Conservation (phyloP, 179 eudicot species). For the Spergularia azorica region DNA sequence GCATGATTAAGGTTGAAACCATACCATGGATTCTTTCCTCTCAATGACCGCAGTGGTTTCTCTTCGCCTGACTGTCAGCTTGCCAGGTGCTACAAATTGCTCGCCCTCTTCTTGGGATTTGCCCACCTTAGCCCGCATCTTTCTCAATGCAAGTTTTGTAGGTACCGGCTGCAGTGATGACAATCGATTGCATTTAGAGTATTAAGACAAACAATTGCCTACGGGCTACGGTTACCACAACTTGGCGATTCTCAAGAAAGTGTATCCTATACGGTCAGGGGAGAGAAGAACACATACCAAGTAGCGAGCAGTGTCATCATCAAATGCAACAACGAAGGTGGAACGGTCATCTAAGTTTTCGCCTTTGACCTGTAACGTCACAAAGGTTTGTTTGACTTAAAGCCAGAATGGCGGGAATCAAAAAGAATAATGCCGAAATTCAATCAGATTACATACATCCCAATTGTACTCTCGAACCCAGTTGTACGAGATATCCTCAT, state of each 20-base stretch:
- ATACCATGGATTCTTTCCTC: slow-evolving; percentile 62
- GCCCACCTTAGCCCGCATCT: slow-evolving; percentile 88
- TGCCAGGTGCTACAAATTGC: slow-evolving; percentile 80
- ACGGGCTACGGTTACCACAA: neutral
- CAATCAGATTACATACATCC: slow-evolving; percentile 61
- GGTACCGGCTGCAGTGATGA: slow-evolving; percentile 77
- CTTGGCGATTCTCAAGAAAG: neutral
- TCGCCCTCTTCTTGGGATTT: slow-evolving; percentile 73
- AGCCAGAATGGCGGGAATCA: neutral
- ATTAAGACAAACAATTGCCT: neutral
- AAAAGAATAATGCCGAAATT: neutral
- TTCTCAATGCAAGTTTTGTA: slow-evolving; percentile 73
- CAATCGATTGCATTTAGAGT: slow-evolving; percentile 2
- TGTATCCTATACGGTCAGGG: neutral
- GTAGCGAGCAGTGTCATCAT: slow-evolving; percentile 76
- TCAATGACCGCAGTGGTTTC: slow-evolving; percentile 57
- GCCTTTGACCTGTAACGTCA: slow-evolving; percentile 68
- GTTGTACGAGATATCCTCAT: slow-evolving; percentile 74
- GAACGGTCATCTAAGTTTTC: slow-evolving; percentile 85
- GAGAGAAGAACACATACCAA: slow-evolving; percentile 44
- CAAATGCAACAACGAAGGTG: slow-evolving; percentile 83
- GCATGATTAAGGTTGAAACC: neutral
- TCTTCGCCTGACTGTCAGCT: slow-evolving; percentile 72
- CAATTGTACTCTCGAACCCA: slow-evolving; percentile 95
- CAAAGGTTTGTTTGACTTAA: neutral